These are phyloP conservation scores for Neocallimastix lanati DNA, from an alignment of 192 early-diverging fungal genomes.

Conservation along the genomic window DNA sequence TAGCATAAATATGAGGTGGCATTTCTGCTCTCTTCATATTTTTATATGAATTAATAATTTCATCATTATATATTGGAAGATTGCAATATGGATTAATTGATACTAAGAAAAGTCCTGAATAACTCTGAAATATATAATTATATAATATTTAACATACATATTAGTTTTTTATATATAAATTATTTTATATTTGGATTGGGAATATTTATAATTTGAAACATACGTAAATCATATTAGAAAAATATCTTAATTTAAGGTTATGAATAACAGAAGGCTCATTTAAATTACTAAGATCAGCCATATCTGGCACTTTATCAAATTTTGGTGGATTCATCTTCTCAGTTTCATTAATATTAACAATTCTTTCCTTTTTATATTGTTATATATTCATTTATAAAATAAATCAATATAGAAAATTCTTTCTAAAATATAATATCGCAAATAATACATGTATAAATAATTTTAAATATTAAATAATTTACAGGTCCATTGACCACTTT, in stretches of 20 bases:
- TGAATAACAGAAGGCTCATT: constrained; percentile 98
- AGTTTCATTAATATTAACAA: constrained; percentile 59
- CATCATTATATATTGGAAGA: constrained; percentile 75
- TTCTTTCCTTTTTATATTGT: constrained; percentile 28
- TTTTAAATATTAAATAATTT: neutral
- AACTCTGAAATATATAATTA: too few relatives aligned
- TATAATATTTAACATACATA: too few relatives aligned
- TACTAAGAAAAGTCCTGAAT: constrained; percentile 97
- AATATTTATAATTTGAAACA: constrained; percentile 14
- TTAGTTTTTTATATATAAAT: too few relatives aligned
- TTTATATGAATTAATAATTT: constrained; percentile 50
- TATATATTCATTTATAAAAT: neutral
- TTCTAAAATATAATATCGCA: neutral
- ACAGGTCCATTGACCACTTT: neutral
- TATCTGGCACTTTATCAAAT: constrained; percentile 95
- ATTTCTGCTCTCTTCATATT: constrained; percentile 51
- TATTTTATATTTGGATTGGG: too few relatives aligned
- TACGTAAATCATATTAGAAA: constrained; percentile 82
- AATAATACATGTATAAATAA: neutral
- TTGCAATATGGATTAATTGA: constrained; percentile 93
- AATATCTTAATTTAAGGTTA: constrained; percentile 80
- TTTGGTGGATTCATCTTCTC: constrained; percentile 99
- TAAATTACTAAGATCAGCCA: constrained; percentile 90
- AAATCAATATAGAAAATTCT: neutral
- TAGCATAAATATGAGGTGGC: constrained; percentile 79